Evolutionary conservation across 305 asterid species (phyloP).

Genomic region (Lippia alba): DNA sequence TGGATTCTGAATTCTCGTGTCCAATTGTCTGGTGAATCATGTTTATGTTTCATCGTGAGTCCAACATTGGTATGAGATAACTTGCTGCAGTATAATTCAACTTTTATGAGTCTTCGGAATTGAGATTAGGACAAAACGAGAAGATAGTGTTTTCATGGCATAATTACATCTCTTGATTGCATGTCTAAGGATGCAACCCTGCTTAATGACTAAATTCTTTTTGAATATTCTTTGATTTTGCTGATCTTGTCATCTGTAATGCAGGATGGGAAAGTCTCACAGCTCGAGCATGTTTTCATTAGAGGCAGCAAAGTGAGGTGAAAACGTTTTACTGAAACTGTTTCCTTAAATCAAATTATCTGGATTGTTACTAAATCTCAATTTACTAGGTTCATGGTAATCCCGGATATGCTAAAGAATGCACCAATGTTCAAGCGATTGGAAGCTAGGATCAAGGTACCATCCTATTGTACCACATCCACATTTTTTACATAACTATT

Average conservation of each 20-base stretch:
- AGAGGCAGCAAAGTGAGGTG: conserved; percentile 98
- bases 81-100: neutral
- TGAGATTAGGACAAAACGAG: neutral
- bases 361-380: conserved; percentile 12
- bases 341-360: conserved; percentile 16
- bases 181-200: conserved; percentile 11
- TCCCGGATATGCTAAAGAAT: conserved; percentile 92
- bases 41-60: neutral
- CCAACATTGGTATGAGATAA: neutral
- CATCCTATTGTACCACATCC: conserved; percentile 13
- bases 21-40: too few relatives aligned
- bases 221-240: conserved; percentile 3
- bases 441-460: conserved; percentile 93
- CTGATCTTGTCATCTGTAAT: conserved; percentile 24
- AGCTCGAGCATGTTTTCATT: conserved; percentile 92
- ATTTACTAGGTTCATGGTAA: conserved; percentile 78
- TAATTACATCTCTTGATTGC: neutral
- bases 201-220: neutral
- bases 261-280: conserved; percentile 92
- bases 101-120: neutral
- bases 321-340: neutral
- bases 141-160: neutral
- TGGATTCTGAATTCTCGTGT: too few relatives aligned
- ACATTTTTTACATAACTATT: conserved; percentile 6
- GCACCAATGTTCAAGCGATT: conserved; percentile 96